These are phyloP conservation scores for Mycena galopus DNA, from an alignment of 768 basidiomycete species.

Conservation along the genomic window DNA sequence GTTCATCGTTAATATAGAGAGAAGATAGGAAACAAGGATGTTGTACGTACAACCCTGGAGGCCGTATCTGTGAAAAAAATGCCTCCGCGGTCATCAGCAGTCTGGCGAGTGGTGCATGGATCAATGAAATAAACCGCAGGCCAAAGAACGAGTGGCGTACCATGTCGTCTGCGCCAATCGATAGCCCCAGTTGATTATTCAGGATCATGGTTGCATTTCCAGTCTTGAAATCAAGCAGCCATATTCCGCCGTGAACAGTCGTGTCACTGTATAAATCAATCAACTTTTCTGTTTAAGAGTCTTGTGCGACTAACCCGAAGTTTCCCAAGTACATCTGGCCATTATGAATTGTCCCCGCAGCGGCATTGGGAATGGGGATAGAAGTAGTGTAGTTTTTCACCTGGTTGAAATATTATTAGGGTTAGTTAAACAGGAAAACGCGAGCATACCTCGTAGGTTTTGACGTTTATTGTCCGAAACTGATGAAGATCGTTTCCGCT, in stretches of 20 bases:
- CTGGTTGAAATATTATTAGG: not conserved
- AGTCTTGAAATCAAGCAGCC: conserved; percentile 15
- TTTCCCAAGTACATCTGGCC: conserved; percentile 25
- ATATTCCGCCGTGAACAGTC: conserved; percentile 7
- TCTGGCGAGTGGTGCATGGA: too few relatives aligned
- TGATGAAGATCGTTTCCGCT: conserved; percentile 13
- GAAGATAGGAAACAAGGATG: not conserved
- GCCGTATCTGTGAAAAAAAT: conserved; percentile 21
- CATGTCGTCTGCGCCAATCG: conserved; percentile 21
- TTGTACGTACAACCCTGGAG: conserved; percentile 11
- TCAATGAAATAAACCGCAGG: not conserved
- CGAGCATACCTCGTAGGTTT: conserved; percentile 6
- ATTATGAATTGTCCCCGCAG: conserved; percentile 21
- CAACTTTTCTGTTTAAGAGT: not conserved
- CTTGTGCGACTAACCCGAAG: not conserved
- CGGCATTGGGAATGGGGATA: conserved; percentile 12
- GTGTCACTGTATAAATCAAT: not conserved
- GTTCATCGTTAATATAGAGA: not conserved
- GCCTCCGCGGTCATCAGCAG: conserved; percentile 20
- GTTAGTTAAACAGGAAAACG: not conserved
- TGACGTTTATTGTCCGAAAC: conserved; percentile 19
- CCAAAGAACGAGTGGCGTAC: not conserved
- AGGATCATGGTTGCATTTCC: conserved; percentile 19
- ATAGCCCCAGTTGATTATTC: conserved; percentile 19
- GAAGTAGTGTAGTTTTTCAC: conserved; percentile 22